phyloP scores from a whole-genome alignment of 805 yeast genomes.

The Spathaspora sp. region DNA sequence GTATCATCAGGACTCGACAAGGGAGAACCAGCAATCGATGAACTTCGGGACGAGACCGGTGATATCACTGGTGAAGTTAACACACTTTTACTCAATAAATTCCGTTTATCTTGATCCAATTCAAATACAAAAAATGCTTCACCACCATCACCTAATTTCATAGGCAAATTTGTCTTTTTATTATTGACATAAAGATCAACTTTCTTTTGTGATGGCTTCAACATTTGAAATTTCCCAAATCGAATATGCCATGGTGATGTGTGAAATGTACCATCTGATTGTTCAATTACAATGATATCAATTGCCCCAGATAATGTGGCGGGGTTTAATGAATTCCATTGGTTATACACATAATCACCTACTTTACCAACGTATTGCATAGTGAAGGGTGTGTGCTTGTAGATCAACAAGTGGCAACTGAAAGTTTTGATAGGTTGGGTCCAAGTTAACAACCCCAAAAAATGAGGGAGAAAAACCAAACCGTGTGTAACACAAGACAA shows the following conservation, averaged over 20 bases:
- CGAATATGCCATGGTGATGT: constrained; percentile 97
- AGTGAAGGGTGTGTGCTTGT: neutral
- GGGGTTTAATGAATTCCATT: constrained; percentile 96
- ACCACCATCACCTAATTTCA: constrained; percentile 97
- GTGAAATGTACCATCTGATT: constrained; percentile 71
- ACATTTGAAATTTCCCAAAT: constrained; percentile 88
- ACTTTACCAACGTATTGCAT: constrained; percentile 98
- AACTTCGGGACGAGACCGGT: constrained; percentile 60
- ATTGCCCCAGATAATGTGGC: constrained; percentile 96
- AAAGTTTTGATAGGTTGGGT: too few species aligned
- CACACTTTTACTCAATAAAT: constrained; percentile 68
- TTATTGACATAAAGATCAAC: constrained; percentile 88
- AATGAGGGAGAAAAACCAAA: too few species aligned
- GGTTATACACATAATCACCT: constrained; percentile 89
- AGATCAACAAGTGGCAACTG: neutral
- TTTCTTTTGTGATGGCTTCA: constrained; percentile 93
- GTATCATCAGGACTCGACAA: constrained; percentile 17
- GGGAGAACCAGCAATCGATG: constrained; percentile 23
- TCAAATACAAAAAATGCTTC: constrained; percentile 97
- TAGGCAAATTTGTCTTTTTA: constrained; percentile 74
- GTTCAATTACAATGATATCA: constrained; percentile 92
- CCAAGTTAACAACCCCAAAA: too few species aligned
- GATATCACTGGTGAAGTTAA: constrained; percentile 84
- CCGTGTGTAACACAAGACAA: too few species aligned
- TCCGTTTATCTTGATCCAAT: constrained; percentile 49